phyloP scores from a whole-genome alignment of 2,329 filamentous ascomycete genomes.

The Penicillium olsonii region DNA sequence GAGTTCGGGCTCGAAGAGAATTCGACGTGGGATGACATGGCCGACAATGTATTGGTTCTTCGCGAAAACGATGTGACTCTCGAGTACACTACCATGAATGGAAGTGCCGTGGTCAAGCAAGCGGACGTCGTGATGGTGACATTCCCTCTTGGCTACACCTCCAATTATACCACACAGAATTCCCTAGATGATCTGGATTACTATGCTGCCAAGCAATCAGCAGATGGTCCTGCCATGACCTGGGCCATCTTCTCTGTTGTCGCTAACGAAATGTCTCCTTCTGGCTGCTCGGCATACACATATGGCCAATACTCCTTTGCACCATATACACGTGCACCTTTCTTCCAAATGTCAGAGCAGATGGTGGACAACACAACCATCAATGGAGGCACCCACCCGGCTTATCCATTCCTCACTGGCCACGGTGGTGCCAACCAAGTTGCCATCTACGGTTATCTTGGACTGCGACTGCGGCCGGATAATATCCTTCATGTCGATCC shows the following conservation, averaged over 20 bases:
- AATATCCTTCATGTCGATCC: conserved; percentile 63
- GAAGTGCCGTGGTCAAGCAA: conserved; percentile 67
- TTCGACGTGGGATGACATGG: conserved; percentile 59
- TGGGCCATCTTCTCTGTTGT: conserved; percentile 70
- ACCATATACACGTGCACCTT: conserved; percentile 67
- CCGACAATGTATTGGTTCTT: conserved; percentile 58
- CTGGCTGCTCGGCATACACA: conserved; percentile 68
- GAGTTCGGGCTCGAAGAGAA: conserved; percentile 59
- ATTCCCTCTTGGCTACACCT: conserved; percentile 63
- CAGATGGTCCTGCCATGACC: conserved; percentile 71
- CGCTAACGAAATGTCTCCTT: conserved; percentile 64
- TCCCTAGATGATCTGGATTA: conserved; percentile 64
- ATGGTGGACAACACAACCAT: conserved; percentile 59
- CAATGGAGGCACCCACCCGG: conserved; percentile 69
- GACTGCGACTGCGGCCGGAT: conserved; percentile 61
- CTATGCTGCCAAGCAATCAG: conserved; percentile 68
- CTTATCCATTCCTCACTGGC: conserved; percentile 71
- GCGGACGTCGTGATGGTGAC: conserved; percentile 69
- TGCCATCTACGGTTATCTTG: conserved; percentile 67
- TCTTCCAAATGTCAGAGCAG: conserved; percentile 72
- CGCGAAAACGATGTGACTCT: conserved; percentile 62
- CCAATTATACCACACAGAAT: conserved; percentile 53
- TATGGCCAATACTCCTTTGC: conserved; percentile 65
- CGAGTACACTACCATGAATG: conserved; percentile 68
- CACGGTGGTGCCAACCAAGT: conserved; percentile 70